Base-by-base conservation (phyloP, 164 flowering plant species). In the Brasenia schreberi region DNA sequence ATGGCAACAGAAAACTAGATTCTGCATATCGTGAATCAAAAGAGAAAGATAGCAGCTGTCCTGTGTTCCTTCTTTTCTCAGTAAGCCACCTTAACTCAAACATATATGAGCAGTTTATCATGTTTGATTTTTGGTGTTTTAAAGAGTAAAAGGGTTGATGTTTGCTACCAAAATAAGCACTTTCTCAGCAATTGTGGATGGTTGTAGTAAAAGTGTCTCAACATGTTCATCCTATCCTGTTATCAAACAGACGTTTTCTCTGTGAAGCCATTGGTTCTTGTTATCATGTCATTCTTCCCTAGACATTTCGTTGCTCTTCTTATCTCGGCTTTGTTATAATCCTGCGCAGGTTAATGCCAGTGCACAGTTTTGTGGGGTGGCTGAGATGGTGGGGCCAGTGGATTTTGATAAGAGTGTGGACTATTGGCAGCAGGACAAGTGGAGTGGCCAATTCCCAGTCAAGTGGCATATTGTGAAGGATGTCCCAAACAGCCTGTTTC, bases 391-490 rank as follows among this genome's bases (percentile, higher is more conserved):
- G 67, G 97, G 98, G 63, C 88, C 88, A 23, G 95, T 93, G 23
- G 97, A 93, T 74, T 93, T 93, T 76, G 92, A 89, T 60, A 85
- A 79, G 72, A 85, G 83, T 75, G 92, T 89, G 58, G 88, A 87
- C 68, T 90, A 87, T 77, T 93, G 98, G 98, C 97, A 88, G 77
- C 98, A 90, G 73, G 97, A 90, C 67, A 85, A 88, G 73, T 93
- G 98, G 98, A 90, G 84, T 70, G 98, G 98, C 43, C 93, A 85
- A 73, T 93, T 93, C 69, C 88, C 94, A 64, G 96, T 93, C 59
- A 82, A 84, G 76, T 93, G 98, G 98, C 97, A 89, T 74, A 78
- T 90, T 7, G 82, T 93, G 43, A 93, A 93, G 78, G 98, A 93
- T 76, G 88, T 93, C 1, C 98, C 97, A 17, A 93, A 93, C 65